Base-by-base conservation (phyloP, 2,329 filamentous ascomycete species). In the Botrytis squamosa region DNA sequence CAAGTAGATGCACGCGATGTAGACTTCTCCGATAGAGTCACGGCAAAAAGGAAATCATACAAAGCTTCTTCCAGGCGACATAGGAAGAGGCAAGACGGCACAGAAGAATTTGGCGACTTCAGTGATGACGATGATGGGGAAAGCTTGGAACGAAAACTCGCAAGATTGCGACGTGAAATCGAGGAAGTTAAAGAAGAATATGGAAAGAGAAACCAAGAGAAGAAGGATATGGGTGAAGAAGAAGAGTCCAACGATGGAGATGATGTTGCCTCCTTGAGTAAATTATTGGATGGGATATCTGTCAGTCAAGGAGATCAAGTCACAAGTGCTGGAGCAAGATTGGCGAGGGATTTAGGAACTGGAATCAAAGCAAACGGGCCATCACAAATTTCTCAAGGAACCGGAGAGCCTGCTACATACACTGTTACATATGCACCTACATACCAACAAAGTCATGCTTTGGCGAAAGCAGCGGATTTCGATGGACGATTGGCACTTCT, bases 11-110 rank as follows among this genome's bases (percentile, higher is more conserved):
- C 94, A 9, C 87, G 88, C 70, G 90, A 92, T 36, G 93, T 92
- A 38, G 93, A 98, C 82, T 96, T 98, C 82, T 97, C 95, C 3
- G 95, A 98, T 82, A 91, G 95, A 71, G 90, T 98, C 55, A 90
- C 90, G 74, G 90, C 90, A 65, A 95, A 95, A 82, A 89, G 93
- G 76, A 93, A 92, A 82, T 93, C 93, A 38, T 98, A 98, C 84
- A 91, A 90, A 77, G 90, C 91, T 52, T 91, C 92, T 10, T 93
- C 87, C 66, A 88, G 92, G 68, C 88, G 90, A 74, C 88, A 90
- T 76, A 87, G 89, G 70, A 87, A 90, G 73, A 83, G 90, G 60
- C 84, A 89, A 73, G 88, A 91, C 77, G 90, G 89, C 10, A 89
- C 88, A 2, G 87, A 90, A 78, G 90, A 92, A 78, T 85, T 92